Evolutionary conservation across 2,329 filamentous ascomycete species (phyloP).

Genomic region (Diaporthe aspalathi): DNA sequence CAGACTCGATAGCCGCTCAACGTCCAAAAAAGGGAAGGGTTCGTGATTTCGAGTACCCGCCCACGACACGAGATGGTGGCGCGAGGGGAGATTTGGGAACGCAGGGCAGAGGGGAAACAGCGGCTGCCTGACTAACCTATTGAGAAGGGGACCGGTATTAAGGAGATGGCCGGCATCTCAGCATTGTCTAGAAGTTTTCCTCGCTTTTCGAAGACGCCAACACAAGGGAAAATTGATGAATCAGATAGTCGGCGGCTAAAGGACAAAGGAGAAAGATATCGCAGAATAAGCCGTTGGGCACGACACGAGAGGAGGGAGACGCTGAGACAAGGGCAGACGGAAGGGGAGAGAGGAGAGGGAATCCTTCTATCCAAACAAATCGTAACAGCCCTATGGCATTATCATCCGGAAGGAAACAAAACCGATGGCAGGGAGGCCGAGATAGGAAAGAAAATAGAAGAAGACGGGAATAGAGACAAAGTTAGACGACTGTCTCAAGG

Average conservation of each 20-base stretch:
- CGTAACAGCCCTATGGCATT: slow-evolving; percentile 26
- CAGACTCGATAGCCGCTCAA: slow-evolving; percentile 29
- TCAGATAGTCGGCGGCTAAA: slow-evolving; percentile 41
- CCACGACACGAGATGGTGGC: slow-evolving; percentile 19
- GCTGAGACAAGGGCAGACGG: slow-evolving; percentile 15
- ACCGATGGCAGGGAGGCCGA: slow-evolving; percentile 29
- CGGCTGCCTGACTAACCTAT: slow-evolving; percentile 47
- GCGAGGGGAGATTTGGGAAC: slow-evolving; percentile 17
- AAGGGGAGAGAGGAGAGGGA: neutral
- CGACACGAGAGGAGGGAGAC: neutral
- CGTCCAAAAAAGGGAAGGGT: slow-evolving; percentile 11
- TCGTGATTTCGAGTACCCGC: slow-evolving; percentile 17
- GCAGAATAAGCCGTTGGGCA: neutral
- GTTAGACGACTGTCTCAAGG: slow-evolving; percentile 34
- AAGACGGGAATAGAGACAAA: slow-evolving; percentile 14
- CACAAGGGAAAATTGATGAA: slow-evolving; percentile 41
- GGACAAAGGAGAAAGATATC: slow-evolving; percentile 27
- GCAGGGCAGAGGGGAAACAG: slow-evolving; percentile 41
- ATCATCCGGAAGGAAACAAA: slow-evolving; percentile 16
- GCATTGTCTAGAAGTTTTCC: slow-evolving; percentile 42
- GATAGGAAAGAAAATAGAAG: slow-evolving; percentile 27
- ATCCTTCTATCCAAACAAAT: slow-evolving; percentile 26
- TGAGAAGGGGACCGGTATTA: slow-evolving; percentile 44
- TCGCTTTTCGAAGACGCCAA: slow-evolving; percentile 43
- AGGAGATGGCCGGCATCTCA: slow-evolving; percentile 51